Conservation (phyloP, 495 filamentous ascomycete genomes). For the Parathielavia hyrcaniae region DNA sequence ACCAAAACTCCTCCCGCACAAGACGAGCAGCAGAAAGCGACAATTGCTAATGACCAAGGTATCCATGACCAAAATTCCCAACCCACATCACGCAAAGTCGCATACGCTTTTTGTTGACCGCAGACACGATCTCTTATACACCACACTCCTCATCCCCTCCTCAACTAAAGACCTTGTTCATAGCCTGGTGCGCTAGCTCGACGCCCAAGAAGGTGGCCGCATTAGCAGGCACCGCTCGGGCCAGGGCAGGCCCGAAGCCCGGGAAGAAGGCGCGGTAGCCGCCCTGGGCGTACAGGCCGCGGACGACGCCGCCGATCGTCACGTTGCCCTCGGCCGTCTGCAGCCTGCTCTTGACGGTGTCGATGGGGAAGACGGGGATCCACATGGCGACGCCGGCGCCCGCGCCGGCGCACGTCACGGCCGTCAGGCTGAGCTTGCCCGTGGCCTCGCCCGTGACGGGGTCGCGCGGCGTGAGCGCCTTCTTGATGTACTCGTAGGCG, state of each 20-base stretch:
- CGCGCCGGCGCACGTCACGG: constrained; percentile 81
- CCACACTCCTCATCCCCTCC: neutral
- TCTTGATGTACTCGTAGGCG: constrained; percentile 92
- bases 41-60: constrained; percentile 14
- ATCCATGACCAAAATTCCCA: constrained; percentile 6
- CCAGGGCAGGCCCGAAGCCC: constrained; percentile 86
- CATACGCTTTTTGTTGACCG: too few relatives aligned
- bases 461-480: constrained; percentile 76
- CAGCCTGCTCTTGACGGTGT: constrained; percentile 90
- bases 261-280: constrained; percentile 96
- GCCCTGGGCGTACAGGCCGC: constrained; percentile 68
- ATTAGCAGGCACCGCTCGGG: constrained; percentile 90
- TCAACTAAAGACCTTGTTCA: constrained; percentile 60
- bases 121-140: neutral
- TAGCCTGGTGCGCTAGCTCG: constrained; percentile 73
- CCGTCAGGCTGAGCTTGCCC: constrained; percentile 68
- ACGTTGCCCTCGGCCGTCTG: constrained; percentile 87
- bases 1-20: constrained; percentile 13
- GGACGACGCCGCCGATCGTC: constrained; percentile 72
- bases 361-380: constrained; percentile 96
- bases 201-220: constrained; percentile 69
- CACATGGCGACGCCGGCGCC: constrained; percentile 96
- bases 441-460: constrained; percentile 62
- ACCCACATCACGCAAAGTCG: neutral
- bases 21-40: neutral